Evolutionary conservation across 2,329 filamentous ascomycete species (phyloP).

Genomic region (Emergomyces orientalis): DNA sequence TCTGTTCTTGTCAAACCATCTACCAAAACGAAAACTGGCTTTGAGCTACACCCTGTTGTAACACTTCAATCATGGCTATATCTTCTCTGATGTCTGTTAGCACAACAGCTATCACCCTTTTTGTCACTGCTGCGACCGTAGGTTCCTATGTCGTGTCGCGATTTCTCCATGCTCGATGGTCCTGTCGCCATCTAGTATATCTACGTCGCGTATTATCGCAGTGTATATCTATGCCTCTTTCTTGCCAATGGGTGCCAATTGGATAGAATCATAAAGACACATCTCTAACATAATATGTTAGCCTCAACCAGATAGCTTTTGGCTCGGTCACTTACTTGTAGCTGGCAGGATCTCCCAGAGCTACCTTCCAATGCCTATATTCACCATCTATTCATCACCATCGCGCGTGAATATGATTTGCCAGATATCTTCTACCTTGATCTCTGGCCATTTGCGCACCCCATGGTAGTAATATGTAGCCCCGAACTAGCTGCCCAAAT

Average conservation of each 20-base stretch:
- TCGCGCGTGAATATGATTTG: conserved; percentile 6
- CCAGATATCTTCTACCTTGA: conserved; percentile 27
- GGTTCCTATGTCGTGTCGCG: background rate
- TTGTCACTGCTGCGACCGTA: background rate
- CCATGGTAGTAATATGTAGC: conserved; percentile 31
- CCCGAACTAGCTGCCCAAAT: conserved; percentile 33
- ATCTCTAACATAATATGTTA: background rate
- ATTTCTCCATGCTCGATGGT: conserved; percentile 2
- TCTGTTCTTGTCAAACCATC: background rate
- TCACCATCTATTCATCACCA: conserved; percentile 1
- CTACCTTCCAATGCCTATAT: background rate
- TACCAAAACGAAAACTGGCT: background rate
- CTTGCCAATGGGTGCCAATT: background rate
- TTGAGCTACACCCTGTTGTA: background rate
- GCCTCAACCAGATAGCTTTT: conserved; percentile 6
- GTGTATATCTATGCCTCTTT: background rate
- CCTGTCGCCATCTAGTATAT: background rate
- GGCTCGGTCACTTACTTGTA: conserved; percentile 5
- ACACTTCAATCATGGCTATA: background rate
- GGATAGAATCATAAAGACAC: too few relatives aligned
- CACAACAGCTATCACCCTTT: background rate
- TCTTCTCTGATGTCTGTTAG: background rate
- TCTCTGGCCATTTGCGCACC: conserved; percentile 29
- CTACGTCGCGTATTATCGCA: background rate
- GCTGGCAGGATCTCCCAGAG: background rate